These are phyloP conservation scores for Candida chauliodis DNA, from an alignment of 805 yeast genomes.

Conservation along the genomic window DNA sequence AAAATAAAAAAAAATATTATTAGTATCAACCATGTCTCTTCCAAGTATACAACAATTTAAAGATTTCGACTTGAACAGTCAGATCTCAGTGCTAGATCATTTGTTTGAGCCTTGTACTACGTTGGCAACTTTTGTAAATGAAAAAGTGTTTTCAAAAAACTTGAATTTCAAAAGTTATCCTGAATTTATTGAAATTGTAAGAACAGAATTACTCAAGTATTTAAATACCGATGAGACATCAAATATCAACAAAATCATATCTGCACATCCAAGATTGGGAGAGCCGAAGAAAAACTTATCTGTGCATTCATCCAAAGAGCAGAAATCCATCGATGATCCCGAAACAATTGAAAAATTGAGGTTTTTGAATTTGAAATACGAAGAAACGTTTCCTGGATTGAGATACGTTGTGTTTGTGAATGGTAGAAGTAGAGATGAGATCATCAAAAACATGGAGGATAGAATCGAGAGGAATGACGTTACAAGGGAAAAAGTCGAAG, in stretches of 20 bases:
- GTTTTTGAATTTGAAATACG: conserved; percentile 59
- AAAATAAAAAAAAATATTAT: neutral
- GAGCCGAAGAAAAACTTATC: conserved; percentile 54
- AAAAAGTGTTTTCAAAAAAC: conserved; percentile 24
- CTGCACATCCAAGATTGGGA: conserved; percentile 90
- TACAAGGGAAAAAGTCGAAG: conserved; percentile 54
- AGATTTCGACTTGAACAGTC: conserved; percentile 18
- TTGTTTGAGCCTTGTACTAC: conserved; percentile 66
- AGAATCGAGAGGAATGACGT: conserved; percentile 59
- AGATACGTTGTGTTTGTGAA: conserved; percentile 87
- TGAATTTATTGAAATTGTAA: conserved; percentile 44
- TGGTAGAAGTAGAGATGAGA: conserved; percentile 65
- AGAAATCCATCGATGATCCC: conserved; percentile 52
- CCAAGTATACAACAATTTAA: conserved; percentile 27
- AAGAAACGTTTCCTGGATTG: conserved; percentile 58
- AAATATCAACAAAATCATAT: conserved; percentile 53
- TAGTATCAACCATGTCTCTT: conserved; percentile 10
- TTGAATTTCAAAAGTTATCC: conserved; percentile 17
- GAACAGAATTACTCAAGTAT: conserved; percentile 30
- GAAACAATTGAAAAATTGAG: conserved; percentile 49
- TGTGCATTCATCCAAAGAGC: conserved; percentile 67
- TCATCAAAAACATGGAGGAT: conserved; percentile 58
- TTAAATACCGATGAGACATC: conserved; percentile 16
- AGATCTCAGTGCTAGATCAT: conserved; percentile 44
- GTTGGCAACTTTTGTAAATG: conserved; percentile 28